These are phyloP conservation scores for Nakazawaea wyomingensis DNA, from an alignment of 805 yeast species.

Conservation along the genomic window DNA sequence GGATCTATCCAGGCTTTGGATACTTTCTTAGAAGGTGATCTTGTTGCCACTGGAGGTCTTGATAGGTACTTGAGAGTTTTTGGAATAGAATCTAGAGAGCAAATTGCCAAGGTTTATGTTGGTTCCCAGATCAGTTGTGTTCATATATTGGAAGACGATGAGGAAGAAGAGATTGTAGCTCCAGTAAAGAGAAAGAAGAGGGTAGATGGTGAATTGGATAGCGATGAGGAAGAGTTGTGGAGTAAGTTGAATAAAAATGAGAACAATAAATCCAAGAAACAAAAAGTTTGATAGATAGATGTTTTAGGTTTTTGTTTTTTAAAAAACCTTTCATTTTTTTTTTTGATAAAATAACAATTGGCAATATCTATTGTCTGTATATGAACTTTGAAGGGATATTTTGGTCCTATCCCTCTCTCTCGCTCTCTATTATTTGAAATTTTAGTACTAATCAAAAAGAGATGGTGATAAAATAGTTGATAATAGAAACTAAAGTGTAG, in stretches of 20 bases:
- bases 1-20: conserved; percentile 56
- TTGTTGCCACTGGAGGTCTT: conserved; percentile 74
- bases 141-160: conserved; percentile 43
- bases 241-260: conserved; percentile 29
- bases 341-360: too few species aligned
- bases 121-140: conserved; percentile 66
- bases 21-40: conserved; percentile 27
- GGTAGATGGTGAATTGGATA: conserved; percentile 26
- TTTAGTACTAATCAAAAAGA: too few species aligned
- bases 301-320: too few species aligned
- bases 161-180: conserved; percentile 23
- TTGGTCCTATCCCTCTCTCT: too few species aligned
- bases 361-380: too few species aligned
- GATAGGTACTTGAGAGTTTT: conserved; percentile 84
- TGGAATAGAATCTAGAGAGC: conserved; percentile 52
- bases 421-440: too few species aligned
- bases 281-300: conserved; percentile 9
- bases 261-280: conserved; percentile 29
- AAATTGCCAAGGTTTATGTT: conserved; percentile 65
- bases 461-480: too few species aligned
- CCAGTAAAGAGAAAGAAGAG: conserved; percentile 28
- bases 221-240: conserved; percentile 32
- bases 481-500: too few species aligned
- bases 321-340: too few species aligned
- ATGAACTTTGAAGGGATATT: too few species aligned